Conservation (phyloP, 2,329 filamentous ascomycete genomes). For the Diaporthe capsici region DNA sequence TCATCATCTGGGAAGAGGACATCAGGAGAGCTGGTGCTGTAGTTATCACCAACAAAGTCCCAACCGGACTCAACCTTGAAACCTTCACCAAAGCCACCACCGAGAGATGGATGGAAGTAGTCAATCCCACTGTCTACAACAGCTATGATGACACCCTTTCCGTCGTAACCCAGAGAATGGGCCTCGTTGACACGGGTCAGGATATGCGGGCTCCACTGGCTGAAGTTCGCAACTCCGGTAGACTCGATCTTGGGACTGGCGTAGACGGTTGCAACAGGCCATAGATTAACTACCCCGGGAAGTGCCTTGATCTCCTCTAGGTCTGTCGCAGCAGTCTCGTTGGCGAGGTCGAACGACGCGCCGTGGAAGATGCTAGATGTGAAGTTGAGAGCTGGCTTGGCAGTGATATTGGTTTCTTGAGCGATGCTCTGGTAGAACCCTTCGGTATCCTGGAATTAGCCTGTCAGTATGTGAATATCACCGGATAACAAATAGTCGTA, state of each 20-base stretch:
- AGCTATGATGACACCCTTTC: slow-evolving; percentile 7
- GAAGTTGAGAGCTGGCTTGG: slow-evolving; percentile 30
- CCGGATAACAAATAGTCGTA: not conserved
- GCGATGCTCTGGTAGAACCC: slow-evolving; percentile 12
- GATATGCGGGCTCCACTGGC: slow-evolving; percentile 16
- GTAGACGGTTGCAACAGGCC: slow-evolving; percentile 35
- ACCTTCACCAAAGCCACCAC: slow-evolving; percentile 56
- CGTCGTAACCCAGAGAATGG: slow-evolving; percentile 13
- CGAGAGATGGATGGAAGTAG: slow-evolving; percentile 56
- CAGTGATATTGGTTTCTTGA: slow-evolving; percentile 7
- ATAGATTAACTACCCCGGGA: slow-evolving; percentile 40
- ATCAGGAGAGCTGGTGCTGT: slow-evolving; percentile 41
- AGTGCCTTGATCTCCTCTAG: slow-evolving; percentile 38
- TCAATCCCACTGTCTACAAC: slow-evolving; percentile 55
- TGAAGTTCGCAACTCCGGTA: slow-evolving; percentile 10
- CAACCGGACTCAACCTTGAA: slow-evolving; percentile 54
- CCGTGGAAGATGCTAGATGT: slow-evolving; percentile 41
- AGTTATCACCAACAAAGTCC: slow-evolving; percentile 54
- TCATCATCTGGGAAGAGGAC: slow-evolving; percentile 51
- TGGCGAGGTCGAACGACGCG: slow-evolving; percentile 41
- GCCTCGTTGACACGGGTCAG: not conserved
- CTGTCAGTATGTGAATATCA: not conserved
- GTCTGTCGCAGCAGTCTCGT: slow-evolving; percentile 16
- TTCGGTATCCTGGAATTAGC: not conserved
- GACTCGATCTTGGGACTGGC: not conserved